Evolutionary conservation across 2,329 filamentous ascomycete species (phyloP).

Genomic region (Talaromyces sp.): DNA sequence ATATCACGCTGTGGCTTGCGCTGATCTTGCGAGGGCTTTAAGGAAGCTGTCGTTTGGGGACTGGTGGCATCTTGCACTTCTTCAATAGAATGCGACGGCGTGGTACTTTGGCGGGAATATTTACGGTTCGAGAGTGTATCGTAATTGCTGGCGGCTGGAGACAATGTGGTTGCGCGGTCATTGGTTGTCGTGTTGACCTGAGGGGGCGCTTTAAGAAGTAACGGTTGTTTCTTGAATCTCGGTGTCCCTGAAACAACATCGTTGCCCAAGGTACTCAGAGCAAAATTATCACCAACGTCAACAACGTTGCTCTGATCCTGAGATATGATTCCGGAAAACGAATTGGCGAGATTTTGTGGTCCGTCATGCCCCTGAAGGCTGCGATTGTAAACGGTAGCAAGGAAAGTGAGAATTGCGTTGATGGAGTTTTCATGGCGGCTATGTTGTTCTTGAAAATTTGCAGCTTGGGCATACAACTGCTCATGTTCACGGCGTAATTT

Average conservation of each 20-base stretch:
- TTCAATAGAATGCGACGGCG: conserved; percentile 39
- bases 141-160: conserved; percentile 28
- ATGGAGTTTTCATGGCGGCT: conserved; percentile 98
- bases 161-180: conserved; percentile 17
- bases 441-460: conserved; percentile 85
- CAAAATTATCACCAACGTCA: conserved; percentile 57
- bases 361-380: conserved; percentile 80
- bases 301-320: conserved; percentile 60
- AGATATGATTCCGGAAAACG: conserved; percentile 74
- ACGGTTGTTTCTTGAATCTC: conserved; percentile 46
- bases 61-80: conserved; percentile 44
- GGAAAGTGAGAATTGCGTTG: conserved; percentile 95
- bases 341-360: conserved; percentile 74
- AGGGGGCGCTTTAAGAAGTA: conserved; percentile 48
- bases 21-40: conserved; percentile 24
- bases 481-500: conserved; percentile 82
- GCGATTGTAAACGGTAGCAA: conserved; percentile 94
- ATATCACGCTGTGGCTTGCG: conserved; percentile 42
- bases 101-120: conserved; percentile 32
- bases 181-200: conserved; percentile 25
- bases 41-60: conserved; percentile 26
- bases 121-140: conserved; percentile 25
- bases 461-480: conserved; percentile 80
- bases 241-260: conserved; percentile 35
- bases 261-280: conserved; percentile 35